Evolutionary conservation across 257 asterid species (phyloP).

Genomic region (Scutellaria baicalensis): DNA sequence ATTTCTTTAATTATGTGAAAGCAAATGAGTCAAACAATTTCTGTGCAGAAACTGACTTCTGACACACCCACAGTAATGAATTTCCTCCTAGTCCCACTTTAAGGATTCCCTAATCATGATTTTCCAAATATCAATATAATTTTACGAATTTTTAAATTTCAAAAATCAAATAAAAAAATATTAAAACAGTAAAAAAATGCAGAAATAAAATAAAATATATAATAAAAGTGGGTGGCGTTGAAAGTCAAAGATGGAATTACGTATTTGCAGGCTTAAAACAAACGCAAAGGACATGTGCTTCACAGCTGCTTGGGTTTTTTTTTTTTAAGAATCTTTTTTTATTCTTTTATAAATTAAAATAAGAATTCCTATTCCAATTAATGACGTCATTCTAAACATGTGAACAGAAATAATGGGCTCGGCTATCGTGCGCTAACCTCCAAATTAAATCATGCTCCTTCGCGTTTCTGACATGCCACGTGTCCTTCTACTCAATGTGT

Average conservation of each 20-base stretch:
- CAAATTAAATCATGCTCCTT: slow-evolving; percentile 29
- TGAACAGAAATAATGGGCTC: slow-evolving; percentile 23
- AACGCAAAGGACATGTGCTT: slow-evolving; percentile 35
- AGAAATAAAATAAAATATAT: background rate
- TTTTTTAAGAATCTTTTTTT: slow-evolving; percentile 6
- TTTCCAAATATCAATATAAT: background rate
- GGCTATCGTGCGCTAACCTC: slow-evolving; percentile 18
- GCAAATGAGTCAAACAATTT: slow-evolving; percentile 17
- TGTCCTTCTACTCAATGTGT: background rate
- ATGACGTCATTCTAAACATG: slow-evolving; percentile 18
- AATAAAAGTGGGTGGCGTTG: slow-evolving; percentile 7
- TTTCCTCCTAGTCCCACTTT: slow-evolving; percentile 14
- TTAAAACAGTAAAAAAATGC: background rate
- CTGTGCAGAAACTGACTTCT: slow-evolving; percentile 16
- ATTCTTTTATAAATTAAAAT: background rate
- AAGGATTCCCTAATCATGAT: slow-evolving; percentile 25
- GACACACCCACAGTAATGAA: slow-evolving; percentile 10
- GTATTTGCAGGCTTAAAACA: slow-evolving; percentile 23
- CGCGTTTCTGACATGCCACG: slow-evolving; percentile 26
- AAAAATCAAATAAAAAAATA: background rate
- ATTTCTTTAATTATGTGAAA: background rate
- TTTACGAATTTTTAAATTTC: background rate
- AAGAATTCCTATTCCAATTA: background rate
- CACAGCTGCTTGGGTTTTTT: background rate
- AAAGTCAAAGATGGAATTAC: slow-evolving; percentile 30